phyloP scores from a whole-genome alignment of 768 basidiomycete genomes.

The Boletus bicolor region DNA sequence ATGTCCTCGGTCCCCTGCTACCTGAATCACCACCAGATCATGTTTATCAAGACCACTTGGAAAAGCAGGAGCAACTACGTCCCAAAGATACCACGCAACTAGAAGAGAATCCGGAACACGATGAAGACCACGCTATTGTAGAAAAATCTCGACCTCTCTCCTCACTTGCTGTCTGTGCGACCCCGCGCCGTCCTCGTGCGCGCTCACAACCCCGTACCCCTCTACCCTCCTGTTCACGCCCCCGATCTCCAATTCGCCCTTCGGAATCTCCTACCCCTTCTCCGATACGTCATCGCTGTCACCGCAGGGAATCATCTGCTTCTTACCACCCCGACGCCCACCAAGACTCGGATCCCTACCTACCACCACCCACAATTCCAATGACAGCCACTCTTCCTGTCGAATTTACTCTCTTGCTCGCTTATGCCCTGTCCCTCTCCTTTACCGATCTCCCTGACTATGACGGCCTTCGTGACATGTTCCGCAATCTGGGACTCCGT shows the following conservation, averaged over 20 bases:
- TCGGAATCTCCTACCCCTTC: slow-evolving; percentile 16
- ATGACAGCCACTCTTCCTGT: slow-evolving; percentile 74
- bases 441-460: slow-evolving; percentile 92
- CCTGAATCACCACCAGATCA: slow-evolving; percentile 16
- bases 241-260: slow-evolving; percentile 5
- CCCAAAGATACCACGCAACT: slow-evolving; percentile 3
- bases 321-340: slow-evolving; percentile 17
- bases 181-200: slow-evolving; percentile 12
- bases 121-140: slow-evolving; percentile 10
- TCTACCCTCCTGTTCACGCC: slow-evolving; percentile 9
- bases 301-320: slow-evolving; percentile 18
- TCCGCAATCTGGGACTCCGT: slow-evolving; percentile 55
- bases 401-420: slow-evolving; percentile 78
- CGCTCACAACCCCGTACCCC: slow-evolving; percentile 21
- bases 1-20: slow-evolving; percentile 40
- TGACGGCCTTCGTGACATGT: slow-evolving; percentile 72
- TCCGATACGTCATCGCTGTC: slow-evolving; percentile 15
- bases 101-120: slow-evolving; percentile 11
- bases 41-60: slow-evolving; percentile 3
- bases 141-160: slow-evolving; percentile 19
- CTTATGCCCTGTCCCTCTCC: slow-evolving; percentile 75
- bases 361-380: slow-evolving; percentile 33
- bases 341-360: slow-evolving; percentile 8
- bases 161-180: background rate
- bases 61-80: background rate